Percentiles rank a stretch among this genome's conserved stretches.
These are phyloP conservation scores for Podaxis sp. DNA, from an alignment of 768 basidiomycete genomes.

Conservation along the genomic window DNA sequence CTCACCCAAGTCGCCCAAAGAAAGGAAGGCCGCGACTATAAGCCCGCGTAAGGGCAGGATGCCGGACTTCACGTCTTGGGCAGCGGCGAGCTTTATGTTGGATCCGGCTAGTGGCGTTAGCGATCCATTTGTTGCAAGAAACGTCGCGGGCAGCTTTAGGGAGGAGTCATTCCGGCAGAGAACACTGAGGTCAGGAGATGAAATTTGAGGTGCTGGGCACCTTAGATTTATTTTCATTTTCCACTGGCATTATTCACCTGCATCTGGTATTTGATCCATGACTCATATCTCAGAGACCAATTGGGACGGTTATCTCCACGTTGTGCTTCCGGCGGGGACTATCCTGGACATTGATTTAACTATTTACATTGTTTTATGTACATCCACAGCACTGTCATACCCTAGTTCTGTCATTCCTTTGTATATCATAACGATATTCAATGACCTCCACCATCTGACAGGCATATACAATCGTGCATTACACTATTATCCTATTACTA, in stretches of 20 bases:
- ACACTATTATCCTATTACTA: neutral
- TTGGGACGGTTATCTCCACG: neutral
- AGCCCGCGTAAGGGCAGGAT: neutral
- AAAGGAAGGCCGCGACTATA: neutral
- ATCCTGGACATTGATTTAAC: neutral
- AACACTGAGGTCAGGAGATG: constrained; percentile 12
- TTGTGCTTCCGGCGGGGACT: neutral
- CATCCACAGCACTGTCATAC: neutral
- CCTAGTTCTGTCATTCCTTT: neutral
- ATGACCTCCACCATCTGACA: too few relatives aligned
- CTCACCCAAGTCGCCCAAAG: constrained; percentile 17
- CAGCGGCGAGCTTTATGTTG: constrained; percentile 24
- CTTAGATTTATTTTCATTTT: neutral
- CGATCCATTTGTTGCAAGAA: constrained; percentile 30
- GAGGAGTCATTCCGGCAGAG: constrained; percentile 33
- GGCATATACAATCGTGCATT: too few relatives aligned
- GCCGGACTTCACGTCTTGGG: constrained; percentile 21
- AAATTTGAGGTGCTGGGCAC: constrained; percentile 10
- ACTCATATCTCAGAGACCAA: neutral
- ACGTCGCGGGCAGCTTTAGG: constrained; percentile 26
- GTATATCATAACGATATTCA: neutral
- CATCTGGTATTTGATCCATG: neutral
- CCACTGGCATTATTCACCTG: neutral
- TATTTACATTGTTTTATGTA: neutral
- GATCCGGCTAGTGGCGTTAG: constrained; percentile 20